Conservation (phyloP, 2,329 filamentous ascomycete species). For the Teratosphaeria viscida region DNA sequence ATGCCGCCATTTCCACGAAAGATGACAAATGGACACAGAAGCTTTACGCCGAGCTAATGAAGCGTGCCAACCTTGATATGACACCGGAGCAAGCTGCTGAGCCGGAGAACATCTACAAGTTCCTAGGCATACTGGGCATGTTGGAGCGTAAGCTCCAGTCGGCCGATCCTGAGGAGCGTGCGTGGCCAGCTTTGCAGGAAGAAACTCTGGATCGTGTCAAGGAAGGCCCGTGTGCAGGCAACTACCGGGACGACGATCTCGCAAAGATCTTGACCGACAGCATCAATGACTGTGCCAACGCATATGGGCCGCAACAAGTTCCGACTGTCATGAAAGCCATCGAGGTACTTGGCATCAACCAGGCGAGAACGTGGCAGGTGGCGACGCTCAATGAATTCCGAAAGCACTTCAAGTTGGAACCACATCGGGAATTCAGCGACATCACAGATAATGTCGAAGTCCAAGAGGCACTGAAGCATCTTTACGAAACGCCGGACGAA, state of each 20-base stretch:
- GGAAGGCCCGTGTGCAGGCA: constrained; percentile 34
- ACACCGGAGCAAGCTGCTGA: constrained; percentile 13
- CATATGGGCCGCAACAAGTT: constrained; percentile 50
- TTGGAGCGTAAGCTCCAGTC: constrained; percentile 19
- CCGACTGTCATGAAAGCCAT: constrained; percentile 49
- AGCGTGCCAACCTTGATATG: not conserved
- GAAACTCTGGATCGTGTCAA: constrained; percentile 21
- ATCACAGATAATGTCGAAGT: constrained; percentile 50
- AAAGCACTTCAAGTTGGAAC: constrained; percentile 50
- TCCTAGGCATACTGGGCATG: constrained; percentile 18
- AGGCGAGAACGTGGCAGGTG: constrained; percentile 51
- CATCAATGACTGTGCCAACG: constrained; percentile 52
- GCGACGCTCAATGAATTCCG: constrained; percentile 56
- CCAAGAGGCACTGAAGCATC: constrained; percentile 43
- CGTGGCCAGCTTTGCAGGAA: constrained; percentile 23
- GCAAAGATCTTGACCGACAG: constrained; percentile 45
- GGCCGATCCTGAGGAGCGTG: constrained; percentile 21
- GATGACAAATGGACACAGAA: constrained; percentile 39
- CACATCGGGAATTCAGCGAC: constrained; percentile 46
- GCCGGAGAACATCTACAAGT: constrained; percentile 20
- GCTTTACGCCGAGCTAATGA: constrained; percentile 20
- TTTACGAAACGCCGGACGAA: constrained; percentile 54
- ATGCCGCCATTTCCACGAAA: constrained; percentile 32
- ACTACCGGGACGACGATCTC: constrained; percentile 48
- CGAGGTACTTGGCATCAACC: constrained; percentile 53